Percentiles rank a stretch among this genome's conserved stretches.
Conservation (phyloP, 345 rosid genomes). For the Hirschfeldia incana region DNA sequence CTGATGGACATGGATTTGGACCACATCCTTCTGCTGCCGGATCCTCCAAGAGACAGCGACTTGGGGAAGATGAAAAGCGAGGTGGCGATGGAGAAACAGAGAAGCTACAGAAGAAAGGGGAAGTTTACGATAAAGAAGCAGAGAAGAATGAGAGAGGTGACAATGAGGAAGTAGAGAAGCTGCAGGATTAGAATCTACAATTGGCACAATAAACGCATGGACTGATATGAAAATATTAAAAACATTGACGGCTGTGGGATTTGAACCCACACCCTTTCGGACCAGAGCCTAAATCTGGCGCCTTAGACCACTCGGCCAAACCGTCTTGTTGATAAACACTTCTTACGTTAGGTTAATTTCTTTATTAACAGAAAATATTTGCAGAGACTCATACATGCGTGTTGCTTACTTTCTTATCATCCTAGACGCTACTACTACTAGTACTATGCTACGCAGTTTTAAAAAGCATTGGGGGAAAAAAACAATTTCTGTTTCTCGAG, state of each 20-base stretch:
- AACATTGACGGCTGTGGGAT: constrained; percentile 85
- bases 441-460: neutral
- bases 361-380: neutral
- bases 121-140: neutral
- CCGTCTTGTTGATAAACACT: constrained; percentile 42
- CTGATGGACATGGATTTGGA: neutral
- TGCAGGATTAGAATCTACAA: neutral
- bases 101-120: neutral
- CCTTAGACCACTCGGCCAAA: constrained; percentile 99
- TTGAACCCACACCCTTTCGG: constrained; percentile 99
- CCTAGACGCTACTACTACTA: neutral
- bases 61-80: neutral
- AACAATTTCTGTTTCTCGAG: neutral
- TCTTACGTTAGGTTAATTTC: too few relatives aligned
- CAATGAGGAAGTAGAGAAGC: neutral
- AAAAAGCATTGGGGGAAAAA: neutral
- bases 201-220: neutral
- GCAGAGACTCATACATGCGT: neutral
- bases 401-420: neutral
- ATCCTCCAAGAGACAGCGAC: neutral
- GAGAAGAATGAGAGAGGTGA: neutral
- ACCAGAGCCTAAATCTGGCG: constrained; percentile 99
- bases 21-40: neutral
- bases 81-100: neutral
- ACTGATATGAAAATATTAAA: too few relatives aligned